Base-by-base conservation (phyloP, 257 asterid species). In the Gentiana dahurica region DNA sequence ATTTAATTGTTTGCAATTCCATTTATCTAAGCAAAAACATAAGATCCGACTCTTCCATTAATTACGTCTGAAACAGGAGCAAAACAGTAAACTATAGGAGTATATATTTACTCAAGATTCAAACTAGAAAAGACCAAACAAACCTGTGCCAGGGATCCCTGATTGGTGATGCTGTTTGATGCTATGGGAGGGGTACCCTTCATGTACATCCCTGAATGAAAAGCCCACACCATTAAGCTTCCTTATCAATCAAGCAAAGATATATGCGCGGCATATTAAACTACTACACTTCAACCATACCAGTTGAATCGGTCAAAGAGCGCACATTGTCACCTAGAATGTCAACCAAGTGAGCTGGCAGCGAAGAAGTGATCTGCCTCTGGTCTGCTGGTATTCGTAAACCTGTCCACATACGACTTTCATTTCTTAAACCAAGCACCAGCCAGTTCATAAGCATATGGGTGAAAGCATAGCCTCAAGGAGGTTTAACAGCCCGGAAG, bases 141-240 rank as follows among this genome's bases (percentile, higher is more conserved):
- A 48, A 87, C 98, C 98, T 87, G 96, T 57, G 87, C 54, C 63
- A 73, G 34, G 51, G 79, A 65, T 68, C 85, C 91, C 66, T 81
- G 95, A 68, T 61, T 83, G 83, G 62, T 82, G 63, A 56, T 79
- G 66, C 59, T 72, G 63, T 82, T 70, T 13, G 84, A 62, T 66
- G 92, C 78, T 55, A 84, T 81, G 41, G 95, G 94, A 66, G 98
- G 95, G 64, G 96, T 91, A 58, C 57, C 77, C 84, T 85, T 91
- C 81, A 76, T 77, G 77, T 91, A 85, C 82, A 79, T 65, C 58
- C 95, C 98, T 91, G 62, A 68, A 74, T 63, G 54, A 65, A 54
- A 76, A 49, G 58, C 51, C 55, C 44, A 59, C 15, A 64, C 46
- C 12, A 37, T 51, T 46, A 58, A 53, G 36, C 46, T 34, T 53